phyloP scores from a whole-genome alignment of 2,329 filamentous ascomycete genomes.

The Hymenoscyphus salicellus region DNA sequence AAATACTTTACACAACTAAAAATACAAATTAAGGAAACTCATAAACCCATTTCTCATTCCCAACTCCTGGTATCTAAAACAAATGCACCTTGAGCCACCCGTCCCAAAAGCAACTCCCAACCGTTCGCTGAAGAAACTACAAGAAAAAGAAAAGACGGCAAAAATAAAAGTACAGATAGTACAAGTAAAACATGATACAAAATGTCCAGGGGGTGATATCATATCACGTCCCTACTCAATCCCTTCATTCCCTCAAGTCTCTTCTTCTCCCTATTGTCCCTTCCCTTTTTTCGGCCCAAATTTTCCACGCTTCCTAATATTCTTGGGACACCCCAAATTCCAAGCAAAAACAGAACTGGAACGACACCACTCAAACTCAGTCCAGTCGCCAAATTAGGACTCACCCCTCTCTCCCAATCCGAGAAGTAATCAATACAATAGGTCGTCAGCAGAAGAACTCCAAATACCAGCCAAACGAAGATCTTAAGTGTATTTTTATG shows the following conservation, averaged over 20 bases:
- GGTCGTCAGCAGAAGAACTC: background rate
- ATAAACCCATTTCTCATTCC: background rate
- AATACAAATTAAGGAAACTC: background rate
- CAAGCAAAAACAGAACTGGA: constrained; percentile 7
- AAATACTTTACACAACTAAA: background rate
- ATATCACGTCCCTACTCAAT: background rate
- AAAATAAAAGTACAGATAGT: background rate
- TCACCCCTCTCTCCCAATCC: constrained; percentile 1
- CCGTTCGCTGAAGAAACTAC: background rate
- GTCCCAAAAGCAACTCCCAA: background rate
- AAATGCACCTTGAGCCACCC: background rate
- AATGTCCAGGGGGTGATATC: background rate
- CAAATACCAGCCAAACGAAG: constrained; percentile 5
- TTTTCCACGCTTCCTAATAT: background rate
- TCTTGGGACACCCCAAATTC: constrained; percentile 2
- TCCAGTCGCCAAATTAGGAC: background rate
- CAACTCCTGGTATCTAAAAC: background rate
- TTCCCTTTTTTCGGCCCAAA: background rate
- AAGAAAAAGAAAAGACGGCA: background rate
- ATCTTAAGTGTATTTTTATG: background rate
- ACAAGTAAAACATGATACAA: background rate
- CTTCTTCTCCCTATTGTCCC: background rate
- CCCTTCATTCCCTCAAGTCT: background rate
- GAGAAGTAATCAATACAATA: constrained; percentile 8
- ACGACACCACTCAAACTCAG: constrained; percentile 7